Percentiles rank a stretch among this genome's conserved stretches.
phyloP scores from a whole-genome alignment of 805 yeast species.

The Lachancea kluyveri region DNA sequence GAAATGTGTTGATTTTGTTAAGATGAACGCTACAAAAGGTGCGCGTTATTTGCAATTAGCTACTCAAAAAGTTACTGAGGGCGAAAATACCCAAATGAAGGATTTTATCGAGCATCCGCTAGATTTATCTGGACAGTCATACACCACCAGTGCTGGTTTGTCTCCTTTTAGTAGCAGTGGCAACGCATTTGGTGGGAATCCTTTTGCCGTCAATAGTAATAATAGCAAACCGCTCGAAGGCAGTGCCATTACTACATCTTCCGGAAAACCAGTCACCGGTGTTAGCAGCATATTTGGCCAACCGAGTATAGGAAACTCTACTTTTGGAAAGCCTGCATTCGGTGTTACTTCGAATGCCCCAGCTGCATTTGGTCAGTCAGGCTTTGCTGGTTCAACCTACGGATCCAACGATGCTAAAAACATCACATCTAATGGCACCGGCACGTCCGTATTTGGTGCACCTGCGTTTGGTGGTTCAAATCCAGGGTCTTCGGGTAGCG shows the following conservation, averaged over 20 bases:
- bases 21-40: slow-evolving; percentile 40
- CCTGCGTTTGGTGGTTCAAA: slow-evolving; percentile 14
- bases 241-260: no score
- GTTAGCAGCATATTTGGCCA: slow-evolving; percentile 16
- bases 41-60: slow-evolving; percentile 51
- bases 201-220: no score
- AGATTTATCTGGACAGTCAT: slow-evolving; percentile 24
- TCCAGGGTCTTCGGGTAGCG: slow-evolving; percentile 9
- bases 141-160: slow-evolving; percentile 2
- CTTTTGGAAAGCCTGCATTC: slow-evolving; percentile 18
- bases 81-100: slow-evolving; percentile 21
- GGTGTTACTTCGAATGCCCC: slow-evolving; percentile 6
- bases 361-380: slow-evolving; percentile 5
- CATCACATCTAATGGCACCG: slow-evolving; percentile 4
- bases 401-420: slow-evolving; percentile 11
- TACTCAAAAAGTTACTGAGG: slow-evolving; percentile 29
- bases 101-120: slow-evolving; percentile 33
- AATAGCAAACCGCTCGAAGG: no score
- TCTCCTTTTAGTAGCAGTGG: slow-evolving; percentile 1
- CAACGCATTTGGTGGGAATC: no score
- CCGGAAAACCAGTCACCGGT: no score
- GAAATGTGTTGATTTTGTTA: slow-evolving; percentile 34
- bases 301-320: slow-evolving; percentile 8
- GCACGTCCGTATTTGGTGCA: no score
- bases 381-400: slow-evolving; percentile 14